A percentile compares a stretch with the other conserved stretches of the same genome.
phyloP scores from a whole-genome alignment of 345 rosid genomes.

The Adansonia digitata region DNA sequence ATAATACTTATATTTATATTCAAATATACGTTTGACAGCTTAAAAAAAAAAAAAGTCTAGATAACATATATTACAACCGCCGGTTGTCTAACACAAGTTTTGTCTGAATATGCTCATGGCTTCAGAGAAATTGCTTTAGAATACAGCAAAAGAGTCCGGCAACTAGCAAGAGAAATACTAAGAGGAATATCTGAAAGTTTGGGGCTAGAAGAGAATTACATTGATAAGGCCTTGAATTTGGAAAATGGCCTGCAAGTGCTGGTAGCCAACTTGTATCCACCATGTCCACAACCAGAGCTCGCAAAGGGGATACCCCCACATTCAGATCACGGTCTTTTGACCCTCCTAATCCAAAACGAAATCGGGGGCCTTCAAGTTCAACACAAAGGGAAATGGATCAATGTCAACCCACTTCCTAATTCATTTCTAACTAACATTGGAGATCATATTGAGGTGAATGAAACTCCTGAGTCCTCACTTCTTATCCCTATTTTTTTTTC shows the following conservation, averaged over 20 bases:
- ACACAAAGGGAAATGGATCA: constrained; percentile 45
- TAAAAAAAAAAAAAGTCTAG: no score
- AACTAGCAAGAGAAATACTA: constrained; percentile 27
- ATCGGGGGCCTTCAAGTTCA: constrained; percentile 44
- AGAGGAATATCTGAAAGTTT: constrained; percentile 47
- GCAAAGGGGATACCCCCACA: constrained; percentile 59
- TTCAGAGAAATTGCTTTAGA: constrained; percentile 32
- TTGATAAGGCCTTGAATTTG: constrained; percentile 23
- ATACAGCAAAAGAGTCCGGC: constrained; percentile 26
- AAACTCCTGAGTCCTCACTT: background rate
- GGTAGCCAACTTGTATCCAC: constrained; percentile 39
- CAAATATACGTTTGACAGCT: no score
- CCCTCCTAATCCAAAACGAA: constrained; percentile 40
- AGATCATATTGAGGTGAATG: constrained; percentile 63
- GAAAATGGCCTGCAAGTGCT: constrained; percentile 29
- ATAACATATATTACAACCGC: background rate
- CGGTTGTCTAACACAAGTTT: background rate
- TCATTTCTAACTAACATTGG: no score
- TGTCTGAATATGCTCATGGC: background rate
- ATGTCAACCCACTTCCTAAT: constrained; percentile 26
- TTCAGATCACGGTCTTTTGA: constrained; percentile 49
- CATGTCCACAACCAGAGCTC: constrained; percentile 48
- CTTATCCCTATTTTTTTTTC: background rate
- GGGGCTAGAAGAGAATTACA: constrained; percentile 12
- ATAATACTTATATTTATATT: no score